Percentiles rank a stretch among this genome's conserved stretches.
Evolutionary conservation across 768 basidiomycete species (phyloP).

Genomic region (Phallus indusiatus): DNA sequence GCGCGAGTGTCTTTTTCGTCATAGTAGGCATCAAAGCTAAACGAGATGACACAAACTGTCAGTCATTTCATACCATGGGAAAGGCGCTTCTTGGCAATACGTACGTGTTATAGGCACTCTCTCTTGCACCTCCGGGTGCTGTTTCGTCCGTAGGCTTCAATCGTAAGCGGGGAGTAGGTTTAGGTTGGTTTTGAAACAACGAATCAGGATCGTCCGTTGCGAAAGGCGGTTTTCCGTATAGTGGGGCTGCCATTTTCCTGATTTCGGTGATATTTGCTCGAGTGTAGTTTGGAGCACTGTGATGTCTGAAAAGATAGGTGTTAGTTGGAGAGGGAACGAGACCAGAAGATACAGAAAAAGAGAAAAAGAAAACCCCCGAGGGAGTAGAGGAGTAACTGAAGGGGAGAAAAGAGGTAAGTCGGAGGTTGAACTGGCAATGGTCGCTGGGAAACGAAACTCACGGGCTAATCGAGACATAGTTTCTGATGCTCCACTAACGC

Average conservation of each 20-base stretch:
- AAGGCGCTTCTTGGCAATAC: constrained; percentile 19
- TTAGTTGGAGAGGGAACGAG: background rate
- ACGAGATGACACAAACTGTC: constrained; percentile 4
- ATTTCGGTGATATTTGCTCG: background rate
- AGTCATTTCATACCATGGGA: constrained; percentile 5
- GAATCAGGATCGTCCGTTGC: constrained; percentile 62
- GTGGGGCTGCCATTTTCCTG: constrained; percentile 28
- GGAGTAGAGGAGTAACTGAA: background rate
- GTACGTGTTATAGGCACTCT: constrained; percentile 62
- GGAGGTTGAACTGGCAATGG: background rate
- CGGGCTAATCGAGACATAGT: background rate
- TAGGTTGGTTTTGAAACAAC: constrained; percentile 39
- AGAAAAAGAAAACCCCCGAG: background rate
- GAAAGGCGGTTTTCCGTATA: constrained; percentile 53
- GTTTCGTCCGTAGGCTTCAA: constrained; percentile 30
- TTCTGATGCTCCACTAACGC: background rate
- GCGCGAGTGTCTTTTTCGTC: constrained; percentile 23
- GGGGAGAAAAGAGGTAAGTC: background rate
- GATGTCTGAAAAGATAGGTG: background rate
- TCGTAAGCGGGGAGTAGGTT: constrained; percentile 29
- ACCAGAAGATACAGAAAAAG: background rate
- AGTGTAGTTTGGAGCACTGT: background rate
- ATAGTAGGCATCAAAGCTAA: constrained; percentile 8
- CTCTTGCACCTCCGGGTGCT: constrained; percentile 40
- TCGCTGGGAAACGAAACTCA: background rate